Evolutionary conservation across 1,139 yeast genomes (phyloP).

Genomic region (Chernovozyma aurita): DNA sequence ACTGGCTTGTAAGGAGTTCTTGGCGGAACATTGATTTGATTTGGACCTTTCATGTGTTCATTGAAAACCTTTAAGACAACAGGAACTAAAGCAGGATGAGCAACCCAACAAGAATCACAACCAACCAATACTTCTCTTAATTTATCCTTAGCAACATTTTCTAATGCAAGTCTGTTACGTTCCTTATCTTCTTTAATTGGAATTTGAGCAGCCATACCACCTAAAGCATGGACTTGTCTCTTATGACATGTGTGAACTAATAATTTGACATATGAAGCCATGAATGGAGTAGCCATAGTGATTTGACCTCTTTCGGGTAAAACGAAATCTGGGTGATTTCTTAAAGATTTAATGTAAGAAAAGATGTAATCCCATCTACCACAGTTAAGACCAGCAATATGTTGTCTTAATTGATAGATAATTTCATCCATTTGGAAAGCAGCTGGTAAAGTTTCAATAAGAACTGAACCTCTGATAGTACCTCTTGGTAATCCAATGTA

Average conservation of each 20-base stretch:
- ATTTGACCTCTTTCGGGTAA: constrained; percentile 73
- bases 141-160: constrained; percentile 68
- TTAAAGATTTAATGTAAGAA: constrained; percentile 63
- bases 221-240: constrained; percentile 77
- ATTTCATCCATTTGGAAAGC: constrained; percentile 82
- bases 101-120: constrained; percentile 82
- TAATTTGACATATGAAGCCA: constrained; percentile 64
- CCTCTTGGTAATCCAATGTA: constrained; percentile 63
- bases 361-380: constrained; percentile 85
- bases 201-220: constrained; percentile 84
- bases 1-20: constrained; percentile 43
- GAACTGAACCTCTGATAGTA: constrained; percentile 73
- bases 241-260: constrained; percentile 69
- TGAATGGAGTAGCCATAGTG: constrained; percentile 72
- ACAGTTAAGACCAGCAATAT: constrained; percentile 73
- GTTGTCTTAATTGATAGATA: constrained; percentile 69
- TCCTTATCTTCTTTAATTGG: constrained; percentile 67
- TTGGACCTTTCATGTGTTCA: constrained; percentile 80
- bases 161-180: constrained; percentile 65
- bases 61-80: constrained; percentile 74
- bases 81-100: constrained; percentile 74
- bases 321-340: constrained; percentile 58
- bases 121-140: constrained; percentile 72
- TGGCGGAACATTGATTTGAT: constrained; percentile 67
- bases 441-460: constrained; percentile 73